Evolutionary conservation across 257 asterid species (phyloP), one percentile per base, ranked within the genome.

Genomic region (Nicotiana tomentosiformis): DNA sequence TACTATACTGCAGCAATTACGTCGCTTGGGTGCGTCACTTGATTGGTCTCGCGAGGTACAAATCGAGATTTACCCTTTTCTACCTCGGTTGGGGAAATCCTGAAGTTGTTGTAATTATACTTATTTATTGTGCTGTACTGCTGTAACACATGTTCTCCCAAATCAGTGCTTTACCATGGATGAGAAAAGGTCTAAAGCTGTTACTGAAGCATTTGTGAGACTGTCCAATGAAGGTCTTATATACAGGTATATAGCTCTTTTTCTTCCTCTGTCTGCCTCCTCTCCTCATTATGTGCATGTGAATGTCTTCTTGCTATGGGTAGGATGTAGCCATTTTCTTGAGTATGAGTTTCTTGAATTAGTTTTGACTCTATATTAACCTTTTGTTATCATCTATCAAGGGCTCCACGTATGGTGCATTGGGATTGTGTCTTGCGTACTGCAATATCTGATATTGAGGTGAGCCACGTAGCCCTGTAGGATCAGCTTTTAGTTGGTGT

Each of bases 381-480:
- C 55, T 65, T 61, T 68, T 84, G 57, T 51, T 77, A 49, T 57
- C 66, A 84, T 84, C 77, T 60, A 82, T 81, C 69, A 70, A 96
- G 99, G 91, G 98, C 91, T 86, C 87, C 89, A 29, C 98, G 98
- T 33, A 91, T 96, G 74, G 99, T 96, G 88, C 95, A 96, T 87
- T 96, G 99, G 99, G 98, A 93, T 83, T 93, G 97, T 87, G 91
- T 90, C 77, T 84, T 94, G 92, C 90, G 93, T 46, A 96, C 99
- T 16, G 99, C 99, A 65, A 96, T 96, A 89, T 96, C 99, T 77
- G 99, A 96, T 84, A 91, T 96, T 77, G 99, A 96, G 96, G 99
- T 96, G 80, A 77, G 86, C 43, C 72, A 78, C 62, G 74, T 66
- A 6, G 23, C 26, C 74, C 7, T 57, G 64, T 43, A 35, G 78